Evolutionary conservation across 495 filamentous ascomycete genomes (phyloP), one percentile per base, ranked within the genome.

Genomic region (Lepidopterella palustris): DNA sequence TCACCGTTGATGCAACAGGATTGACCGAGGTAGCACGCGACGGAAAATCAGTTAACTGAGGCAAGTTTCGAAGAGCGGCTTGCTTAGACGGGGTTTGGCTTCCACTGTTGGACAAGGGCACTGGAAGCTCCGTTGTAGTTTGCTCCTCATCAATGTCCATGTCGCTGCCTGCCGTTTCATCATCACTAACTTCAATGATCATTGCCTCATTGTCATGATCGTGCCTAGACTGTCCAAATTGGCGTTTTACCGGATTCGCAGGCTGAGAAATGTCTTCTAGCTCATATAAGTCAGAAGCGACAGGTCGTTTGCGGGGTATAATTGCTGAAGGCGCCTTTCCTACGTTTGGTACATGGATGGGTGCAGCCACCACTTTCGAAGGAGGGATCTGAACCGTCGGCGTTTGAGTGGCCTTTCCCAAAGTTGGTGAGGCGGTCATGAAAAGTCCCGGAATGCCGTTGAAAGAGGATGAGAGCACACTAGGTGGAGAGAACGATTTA

Each of bases 121-220:
- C 68, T 60, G 69, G 66, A 65, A 68, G 65, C 32, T 72, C 68
- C 45, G 68, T 59, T 10, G 67, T 60, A 27, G 71, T 70, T 11
- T 74, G 67, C 23, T 80, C 82, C 48, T 82, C 73, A 25, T 74
- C 73, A 27, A 74, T 31, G 15, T 71, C 72, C 68, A 72, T 72
- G 0, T 58, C 62, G 26, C 70, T 76, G 39, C 78, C 78, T 3
- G 75, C 73, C 29, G 73, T 74, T 49, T 85, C 84, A 59, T 85
- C 81, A 24, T 84, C 84, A 63, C 82, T 96, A 31, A 95, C 85
- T 57, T 96, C 87, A 67, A 97, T 96, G 26, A 89, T 78, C 15
- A 87, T 68, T 55, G 13, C 69, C 68, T 66, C 75, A 62, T 48
- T 67, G 71, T 47, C 45, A 28, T 66, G 55, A 26, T 59, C 59